Base-by-base conservation (phyloP, 345 rosid species). In the Melaleuca quinquenervia region DNA sequence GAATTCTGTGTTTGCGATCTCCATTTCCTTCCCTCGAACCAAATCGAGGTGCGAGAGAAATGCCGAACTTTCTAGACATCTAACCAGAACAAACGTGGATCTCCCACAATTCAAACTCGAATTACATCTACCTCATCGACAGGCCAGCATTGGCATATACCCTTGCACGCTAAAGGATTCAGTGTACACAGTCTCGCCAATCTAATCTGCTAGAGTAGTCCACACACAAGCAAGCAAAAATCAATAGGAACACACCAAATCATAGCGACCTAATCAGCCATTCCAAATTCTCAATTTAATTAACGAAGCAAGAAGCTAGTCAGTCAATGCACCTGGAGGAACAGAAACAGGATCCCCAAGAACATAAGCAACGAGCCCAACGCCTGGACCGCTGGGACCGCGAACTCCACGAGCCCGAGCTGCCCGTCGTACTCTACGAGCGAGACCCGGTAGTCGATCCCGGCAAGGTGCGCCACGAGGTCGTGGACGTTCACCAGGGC, bases 391-490 rank as follows among this genome's bases (percentile, higher is more conserved):
- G 91, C 20, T 14, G 98, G 98, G 51, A 92, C 99, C 2, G 93
- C 91, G 52, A 97, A 92, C 90, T 97, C 98, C 18, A 97, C 98
- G 11, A 95, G 90, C 8, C 89, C 93, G 18, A 97, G 92, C 94
- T 97, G 99, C n/a, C 87, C 13, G 87, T 96, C 98, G 83, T 84
- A 91, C 85, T 83, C 91, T 93, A 93, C 83, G 83, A 97, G 88
- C 29, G 83, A 80, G 50, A 96, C 82, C 88, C 95, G 88, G 86
- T 88, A 96, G 88, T 95, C 94, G 44, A 96, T 91, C 55, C 98
- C 97, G 11, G 94, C 94, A 5, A 96, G 93, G 90, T 96, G 99
- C 8, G 97, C 99, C 5, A 92, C 24, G 2, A 96, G 94, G 92
- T 96, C 98, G 27, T 95, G 98, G 70, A 90, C 84, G 80, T 94